A percentile compares a stretch with the other conserved stretches of the same genome.
These are phyloP conservation scores for Phytophthora rubi DNA, from an alignment of 352 stramenopile genomes.

Conservation along the genomic window DNA sequence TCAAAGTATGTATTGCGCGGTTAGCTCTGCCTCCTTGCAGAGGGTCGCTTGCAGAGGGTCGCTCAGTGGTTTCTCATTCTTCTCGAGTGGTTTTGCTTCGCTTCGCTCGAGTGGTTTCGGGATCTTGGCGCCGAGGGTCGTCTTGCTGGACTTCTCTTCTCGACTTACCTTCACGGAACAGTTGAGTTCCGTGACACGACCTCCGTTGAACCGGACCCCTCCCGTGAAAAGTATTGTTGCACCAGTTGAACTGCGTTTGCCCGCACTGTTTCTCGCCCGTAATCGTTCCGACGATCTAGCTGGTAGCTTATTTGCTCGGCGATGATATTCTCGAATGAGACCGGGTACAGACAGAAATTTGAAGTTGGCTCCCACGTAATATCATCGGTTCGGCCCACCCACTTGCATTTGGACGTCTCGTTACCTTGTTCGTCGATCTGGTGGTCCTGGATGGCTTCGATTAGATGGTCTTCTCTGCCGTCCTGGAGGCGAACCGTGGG, in stretches of 20 bases:
- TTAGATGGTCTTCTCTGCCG: slow-evolving; percentile 4
- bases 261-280: background rate
- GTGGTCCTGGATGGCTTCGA: background rate
- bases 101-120: no score
- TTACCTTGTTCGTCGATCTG: background rate
- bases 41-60: no score
- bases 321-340: slow-evolving; percentile 9
- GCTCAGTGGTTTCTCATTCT: no score
- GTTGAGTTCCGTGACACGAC: no score
- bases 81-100: no score
- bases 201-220: no score
- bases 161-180: no score
- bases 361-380: slow-evolving; percentile 9
- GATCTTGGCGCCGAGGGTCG: no score
- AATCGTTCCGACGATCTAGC: background rate
- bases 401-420: slow-evolving; percentile 13
- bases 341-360: slow-evolving; percentile 10
- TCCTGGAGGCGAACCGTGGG: slow-evolving; percentile 9
- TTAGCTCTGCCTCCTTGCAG: no score
- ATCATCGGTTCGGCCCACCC: slow-evolving; percentile 5
- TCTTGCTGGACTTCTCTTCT: no score
- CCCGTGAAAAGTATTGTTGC: background rate
- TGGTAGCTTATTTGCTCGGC: background rate
- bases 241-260: background rate
- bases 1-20: no score